Conservation (phyloP, 805 yeast genomes). For the Lachancea dasiensis region DNA sequence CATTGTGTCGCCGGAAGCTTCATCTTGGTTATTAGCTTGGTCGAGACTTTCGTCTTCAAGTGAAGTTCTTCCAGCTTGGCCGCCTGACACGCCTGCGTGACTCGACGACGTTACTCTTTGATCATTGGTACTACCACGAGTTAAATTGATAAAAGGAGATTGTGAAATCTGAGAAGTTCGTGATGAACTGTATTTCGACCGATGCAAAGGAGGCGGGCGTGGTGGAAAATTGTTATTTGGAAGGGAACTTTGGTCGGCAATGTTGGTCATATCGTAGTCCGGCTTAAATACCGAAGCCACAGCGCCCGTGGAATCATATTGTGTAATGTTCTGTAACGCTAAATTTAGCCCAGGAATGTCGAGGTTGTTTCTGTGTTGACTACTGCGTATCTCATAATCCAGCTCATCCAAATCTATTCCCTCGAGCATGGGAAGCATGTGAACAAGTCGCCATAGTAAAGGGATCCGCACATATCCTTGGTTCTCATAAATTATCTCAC, state of each 20-base stretch:
- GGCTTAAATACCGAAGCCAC: constrained; percentile 11
- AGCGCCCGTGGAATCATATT: neutral
- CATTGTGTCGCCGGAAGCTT: constrained; percentile 13
- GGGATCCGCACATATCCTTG: constrained; percentile 16
- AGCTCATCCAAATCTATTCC: constrained; percentile 33
- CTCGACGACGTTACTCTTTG: neutral
- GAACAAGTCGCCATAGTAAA: constrained; percentile 25
- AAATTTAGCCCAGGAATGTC: constrained; percentile 23
- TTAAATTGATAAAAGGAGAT: neutral
- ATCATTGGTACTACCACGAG: neutral
- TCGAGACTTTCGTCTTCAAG: neutral
- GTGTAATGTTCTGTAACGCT: constrained; percentile 11
- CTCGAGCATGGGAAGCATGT: constrained; percentile 26
- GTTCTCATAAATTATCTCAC: constrained; percentile 1
- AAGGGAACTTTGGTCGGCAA: too few species aligned
- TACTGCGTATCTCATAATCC: constrained; percentile 20
- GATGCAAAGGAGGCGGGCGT: neutral
- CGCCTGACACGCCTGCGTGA: neutral
- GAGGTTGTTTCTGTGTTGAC: constrained; percentile 16
- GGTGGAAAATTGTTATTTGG: too few species aligned
- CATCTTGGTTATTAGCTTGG: neutral
- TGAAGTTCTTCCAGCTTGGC: neutral
- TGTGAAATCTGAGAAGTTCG: neutral
- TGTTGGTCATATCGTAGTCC: constrained; percentile 6
- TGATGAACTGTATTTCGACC: constrained; percentile 1